Conservation (phyloP, 2,329 filamentous ascomycete species). For the Pseudohalonectria lignicola region DNA sequence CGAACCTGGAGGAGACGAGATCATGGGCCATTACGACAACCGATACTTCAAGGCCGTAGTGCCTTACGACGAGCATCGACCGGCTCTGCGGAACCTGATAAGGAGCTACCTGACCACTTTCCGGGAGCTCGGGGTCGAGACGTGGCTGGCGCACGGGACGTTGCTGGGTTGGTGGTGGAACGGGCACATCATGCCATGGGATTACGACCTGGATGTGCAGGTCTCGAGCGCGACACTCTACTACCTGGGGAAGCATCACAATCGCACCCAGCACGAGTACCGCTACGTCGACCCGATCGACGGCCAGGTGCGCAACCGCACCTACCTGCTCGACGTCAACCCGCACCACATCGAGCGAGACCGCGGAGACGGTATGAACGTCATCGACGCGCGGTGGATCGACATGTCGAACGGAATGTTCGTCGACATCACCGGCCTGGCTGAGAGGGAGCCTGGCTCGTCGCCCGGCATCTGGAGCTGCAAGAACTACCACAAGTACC, state of each 20-base stretch:
- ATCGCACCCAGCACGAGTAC: conserved; percentile 56
- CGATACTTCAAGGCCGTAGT: conserved; percentile 58
- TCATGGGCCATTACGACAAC: conserved; percentile 61
- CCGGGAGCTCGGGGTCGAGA: conserved; percentile 55
- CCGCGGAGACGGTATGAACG: conserved; percentile 58
- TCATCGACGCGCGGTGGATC: conserved; percentile 80
- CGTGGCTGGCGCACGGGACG: conserved; percentile 80
- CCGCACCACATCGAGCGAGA: conserved; percentile 52
- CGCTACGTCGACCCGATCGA: conserved; percentile 28
- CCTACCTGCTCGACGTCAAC: conserved; percentile 68
- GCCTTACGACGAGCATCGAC: conserved; percentile 53
- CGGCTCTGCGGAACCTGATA: conserved; percentile 57
- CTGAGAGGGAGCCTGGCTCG: conserved; percentile 49
- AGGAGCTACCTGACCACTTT: conserved; percentile 64
- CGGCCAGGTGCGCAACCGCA: conserved; percentile 27
- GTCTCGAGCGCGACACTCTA: conserved; percentile 56
- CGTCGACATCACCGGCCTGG: conserved; percentile 71
- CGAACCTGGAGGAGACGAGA: conserved; percentile 49
- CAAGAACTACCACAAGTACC: conserved; percentile 70
- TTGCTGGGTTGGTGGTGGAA: conserved; percentile 89
- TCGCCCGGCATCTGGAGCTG: conserved; percentile 62
- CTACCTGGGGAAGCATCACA: conserved; percentile 54
- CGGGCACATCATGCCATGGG: conserved; percentile 66
- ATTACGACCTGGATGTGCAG: conserved; percentile 77
- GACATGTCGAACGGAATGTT: conserved; percentile 66